Conservation (phyloP, 75 land plant species). For the Selaginella moellendorffii region DNA sequence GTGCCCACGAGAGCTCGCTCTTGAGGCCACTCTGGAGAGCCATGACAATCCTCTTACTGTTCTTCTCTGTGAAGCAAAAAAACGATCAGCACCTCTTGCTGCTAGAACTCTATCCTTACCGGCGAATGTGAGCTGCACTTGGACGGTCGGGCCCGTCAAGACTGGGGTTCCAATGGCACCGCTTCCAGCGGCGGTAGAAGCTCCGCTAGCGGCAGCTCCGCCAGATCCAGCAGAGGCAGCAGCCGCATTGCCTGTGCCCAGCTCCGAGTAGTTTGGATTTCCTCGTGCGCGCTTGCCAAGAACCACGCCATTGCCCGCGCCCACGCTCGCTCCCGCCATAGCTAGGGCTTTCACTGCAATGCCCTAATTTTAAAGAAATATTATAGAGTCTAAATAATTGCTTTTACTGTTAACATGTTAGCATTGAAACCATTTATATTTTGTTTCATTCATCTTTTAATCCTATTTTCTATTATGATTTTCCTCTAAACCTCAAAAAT, state of each 20-base stretch:
- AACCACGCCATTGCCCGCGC: neutral
- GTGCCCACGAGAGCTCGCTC: slow-evolving; percentile 92
- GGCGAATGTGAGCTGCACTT: neutral
- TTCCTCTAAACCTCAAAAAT: too few species aligned
- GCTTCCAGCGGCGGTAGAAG: neutral
- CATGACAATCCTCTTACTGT: slow-evolving; percentile 77
- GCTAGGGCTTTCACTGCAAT: neutral
- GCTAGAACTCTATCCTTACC: too few species aligned
- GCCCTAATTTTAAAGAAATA: neutral
- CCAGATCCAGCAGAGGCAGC: too few species aligned
- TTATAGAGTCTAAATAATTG: too few species aligned
- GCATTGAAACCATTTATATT: too few species aligned
- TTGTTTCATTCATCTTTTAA: too few species aligned
- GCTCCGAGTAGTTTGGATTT: neutral
- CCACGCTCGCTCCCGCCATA: neutral
- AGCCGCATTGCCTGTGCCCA: too few species aligned
- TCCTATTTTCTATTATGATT: too few species aligned
- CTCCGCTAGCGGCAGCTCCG: too few species aligned
- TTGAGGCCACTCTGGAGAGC: slow-evolving; percentile 96
- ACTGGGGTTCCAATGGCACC: neutral
- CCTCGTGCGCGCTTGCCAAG: neutral
- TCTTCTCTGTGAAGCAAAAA: too few species aligned
- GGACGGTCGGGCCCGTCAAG: neutral
- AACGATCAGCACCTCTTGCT: too few species aligned
- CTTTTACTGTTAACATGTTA: too few species aligned